A percentile compares a stretch with the other conserved stretches of the same genome.
Evolutionary conservation across 257 asterid species (phyloP).

Genomic region (Solanum tacnaense): DNA sequence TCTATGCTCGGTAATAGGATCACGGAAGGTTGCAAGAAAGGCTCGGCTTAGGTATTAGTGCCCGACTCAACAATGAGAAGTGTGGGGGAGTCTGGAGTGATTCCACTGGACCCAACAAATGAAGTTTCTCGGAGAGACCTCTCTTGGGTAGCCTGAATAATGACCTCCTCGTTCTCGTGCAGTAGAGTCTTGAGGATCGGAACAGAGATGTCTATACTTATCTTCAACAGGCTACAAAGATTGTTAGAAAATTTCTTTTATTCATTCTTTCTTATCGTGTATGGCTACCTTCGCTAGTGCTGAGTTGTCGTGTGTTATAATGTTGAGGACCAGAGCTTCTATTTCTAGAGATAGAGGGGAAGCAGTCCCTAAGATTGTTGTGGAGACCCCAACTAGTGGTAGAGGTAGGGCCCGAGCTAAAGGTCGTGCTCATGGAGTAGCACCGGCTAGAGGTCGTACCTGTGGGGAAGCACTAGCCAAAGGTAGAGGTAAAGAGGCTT

Average conservation of each 20-base stretch:
- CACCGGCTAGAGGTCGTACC: not conserved
- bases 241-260: too few species aligned
- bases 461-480: not conserved
- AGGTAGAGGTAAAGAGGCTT: not conserved
- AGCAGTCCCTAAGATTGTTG: not conserved
- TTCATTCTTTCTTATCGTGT: not conserved
- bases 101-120: not conserved
- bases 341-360: not conserved
- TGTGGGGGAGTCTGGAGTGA: not conserved
- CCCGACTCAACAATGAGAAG: not conserved
- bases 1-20: not conserved
- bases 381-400: not conserved
- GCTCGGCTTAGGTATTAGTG: not conserved
- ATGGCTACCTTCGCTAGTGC: not conserved
- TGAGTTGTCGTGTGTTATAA: not conserved
- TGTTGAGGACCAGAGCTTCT: not conserved
- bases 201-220: not conserved
- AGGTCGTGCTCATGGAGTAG: not conserved
- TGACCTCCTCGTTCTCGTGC: not conserved
- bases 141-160: not conserved
- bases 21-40: not conserved
- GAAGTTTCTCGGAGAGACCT: not conserved
- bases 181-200: not conserved
- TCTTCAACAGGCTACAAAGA: not conserved
- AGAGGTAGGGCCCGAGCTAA: not conserved